Evolutionary conservation across 2,329 filamentous ascomycete genomes (phyloP).

Genomic region (Colletotrichum endophyticum): DNA sequence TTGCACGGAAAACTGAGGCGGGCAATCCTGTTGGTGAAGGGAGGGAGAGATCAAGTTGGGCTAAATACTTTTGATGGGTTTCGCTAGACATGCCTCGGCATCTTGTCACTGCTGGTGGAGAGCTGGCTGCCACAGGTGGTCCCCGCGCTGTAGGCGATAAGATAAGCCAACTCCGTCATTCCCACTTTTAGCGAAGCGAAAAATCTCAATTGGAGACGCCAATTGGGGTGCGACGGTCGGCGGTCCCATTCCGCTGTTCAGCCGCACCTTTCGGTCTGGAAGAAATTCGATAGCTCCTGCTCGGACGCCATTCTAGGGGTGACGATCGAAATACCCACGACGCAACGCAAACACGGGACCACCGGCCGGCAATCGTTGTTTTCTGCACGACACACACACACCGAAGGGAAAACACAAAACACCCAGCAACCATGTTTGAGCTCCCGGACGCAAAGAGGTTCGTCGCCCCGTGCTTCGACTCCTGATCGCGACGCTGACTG

Average conservation of each 20-base stretch:
- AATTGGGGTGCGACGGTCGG: background rate
- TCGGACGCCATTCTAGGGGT: background rate
- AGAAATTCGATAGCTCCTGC: background rate
- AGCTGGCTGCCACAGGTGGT: background rate
- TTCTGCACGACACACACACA: background rate
- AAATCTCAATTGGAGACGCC: constrained; percentile 1
- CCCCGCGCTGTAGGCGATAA: background rate
- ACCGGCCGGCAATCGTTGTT: background rate
- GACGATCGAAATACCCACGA: background rate
- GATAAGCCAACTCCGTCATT: background rate
- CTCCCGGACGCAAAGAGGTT: constrained; percentile 59
- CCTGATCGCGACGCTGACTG: background rate
- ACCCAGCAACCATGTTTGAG: constrained; percentile 49
- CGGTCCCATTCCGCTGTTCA: background rate
- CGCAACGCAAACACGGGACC: background rate
- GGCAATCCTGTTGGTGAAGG: background rate
- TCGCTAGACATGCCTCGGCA: background rate
- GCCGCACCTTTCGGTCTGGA: background rate
- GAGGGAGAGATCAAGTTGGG: background rate
- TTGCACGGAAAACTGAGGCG: background rate
- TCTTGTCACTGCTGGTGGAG: background rate
- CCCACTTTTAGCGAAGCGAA: background rate
- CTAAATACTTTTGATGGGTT: background rate
- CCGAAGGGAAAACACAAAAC: background rate
- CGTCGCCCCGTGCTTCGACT: constrained; percentile 7